Evolutionary conservation across 441 rosid genomes (phyloP).

Genomic region (Jatropha multifida): DNA sequence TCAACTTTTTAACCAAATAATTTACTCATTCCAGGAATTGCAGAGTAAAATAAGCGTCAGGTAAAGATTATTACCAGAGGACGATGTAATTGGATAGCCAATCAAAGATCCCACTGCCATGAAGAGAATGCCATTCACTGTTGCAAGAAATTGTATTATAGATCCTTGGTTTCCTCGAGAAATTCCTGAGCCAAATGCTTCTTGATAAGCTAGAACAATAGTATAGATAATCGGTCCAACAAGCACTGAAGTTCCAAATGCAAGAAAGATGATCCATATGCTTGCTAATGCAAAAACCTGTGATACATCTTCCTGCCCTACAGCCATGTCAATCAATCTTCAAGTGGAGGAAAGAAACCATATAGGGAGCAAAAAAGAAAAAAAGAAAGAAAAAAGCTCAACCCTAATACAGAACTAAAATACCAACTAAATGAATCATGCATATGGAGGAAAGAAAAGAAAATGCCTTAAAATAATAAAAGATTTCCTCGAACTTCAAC

Average conservation of each 20-base stretch:
- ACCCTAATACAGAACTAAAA: background rate
- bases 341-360: slow-evolving; percentile 27
- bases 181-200: slow-evolving; percentile 45
- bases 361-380: background rate
- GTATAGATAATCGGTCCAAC: slow-evolving; percentile 59
- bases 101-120: slow-evolving; percentile 58
- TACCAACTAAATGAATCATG: slow-evolving; percentile 2
- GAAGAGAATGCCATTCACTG: slow-evolving; percentile 59
- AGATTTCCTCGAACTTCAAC: background rate
- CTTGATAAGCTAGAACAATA: slow-evolving; percentile 53
- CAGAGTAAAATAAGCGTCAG: slow-evolving; percentile 12
- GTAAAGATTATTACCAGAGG: slow-evolving; percentile 56
- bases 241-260: slow-evolving; percentile 60
- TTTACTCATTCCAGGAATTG: background rate
- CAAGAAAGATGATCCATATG: slow-evolving; percentile 79
- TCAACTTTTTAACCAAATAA: background rate
- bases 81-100: slow-evolving; percentile 76
- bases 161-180: slow-evolving; percentile 44
- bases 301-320: slow-evolving; percentile 98
- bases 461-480: background rate
- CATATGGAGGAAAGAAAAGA: background rate
- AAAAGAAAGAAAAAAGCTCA: slow-evolving; percentile 7
- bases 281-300: slow-evolving; percentile 78
- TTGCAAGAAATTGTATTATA: slow-evolving; percentile 47
- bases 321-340: slow-evolving; percentile 68